phyloP scores from a whole-genome alignment of 805 yeast genomes.

The Wickerhamomyces ciferrii region DNA sequence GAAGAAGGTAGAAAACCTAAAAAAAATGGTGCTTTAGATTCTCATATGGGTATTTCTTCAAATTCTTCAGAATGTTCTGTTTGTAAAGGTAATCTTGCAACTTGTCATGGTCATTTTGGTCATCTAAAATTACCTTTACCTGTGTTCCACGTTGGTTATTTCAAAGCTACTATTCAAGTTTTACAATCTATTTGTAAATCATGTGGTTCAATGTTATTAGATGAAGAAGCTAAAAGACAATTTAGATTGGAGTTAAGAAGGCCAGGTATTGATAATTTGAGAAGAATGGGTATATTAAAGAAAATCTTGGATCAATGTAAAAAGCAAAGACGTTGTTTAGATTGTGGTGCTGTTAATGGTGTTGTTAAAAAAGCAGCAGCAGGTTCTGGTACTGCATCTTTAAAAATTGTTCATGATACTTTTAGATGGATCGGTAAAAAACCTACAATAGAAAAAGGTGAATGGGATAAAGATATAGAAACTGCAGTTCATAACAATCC shows the following conservation, averaged over 20 bases:
- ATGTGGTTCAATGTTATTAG: constrained; percentile 75
- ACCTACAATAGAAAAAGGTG: constrained; percentile 73
- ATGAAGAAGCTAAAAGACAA: constrained; percentile 63
- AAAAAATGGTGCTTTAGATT: constrained; percentile 82
- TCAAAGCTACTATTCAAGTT: constrained; percentile 84
- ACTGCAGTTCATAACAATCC: constrained; percentile 72
- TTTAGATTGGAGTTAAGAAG: constrained; percentile 76
- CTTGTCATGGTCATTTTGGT: constrained; percentile 99
- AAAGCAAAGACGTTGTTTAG: constrained; percentile 85
- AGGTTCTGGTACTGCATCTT: constrained; percentile 88
- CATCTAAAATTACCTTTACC: constrained; percentile 91
- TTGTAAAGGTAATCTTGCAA: constrained; percentile 85
- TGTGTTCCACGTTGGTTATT: constrained; percentile 96
- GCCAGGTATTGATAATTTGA: constrained; percentile 84
- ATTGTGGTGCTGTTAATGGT: constrained; percentile 88
- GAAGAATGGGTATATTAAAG: constrained; percentile 86
- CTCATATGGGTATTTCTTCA: constrained; percentile 90
- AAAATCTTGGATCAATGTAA: constrained; percentile 87
- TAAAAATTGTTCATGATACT: constrained; percentile 92
- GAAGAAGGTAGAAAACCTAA: constrained; percentile 86
- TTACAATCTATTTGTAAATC: constrained; percentile 87
- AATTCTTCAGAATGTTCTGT: constrained; percentile 83
- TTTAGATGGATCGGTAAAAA: constrained; percentile 95
- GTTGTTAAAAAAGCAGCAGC: constrained; percentile 95
- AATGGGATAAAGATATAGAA: constrained; percentile 85